Evolutionary conservation across 768 basidiomycete species (phyloP).

Genomic region (Lyophyllum shimeji): DNA sequence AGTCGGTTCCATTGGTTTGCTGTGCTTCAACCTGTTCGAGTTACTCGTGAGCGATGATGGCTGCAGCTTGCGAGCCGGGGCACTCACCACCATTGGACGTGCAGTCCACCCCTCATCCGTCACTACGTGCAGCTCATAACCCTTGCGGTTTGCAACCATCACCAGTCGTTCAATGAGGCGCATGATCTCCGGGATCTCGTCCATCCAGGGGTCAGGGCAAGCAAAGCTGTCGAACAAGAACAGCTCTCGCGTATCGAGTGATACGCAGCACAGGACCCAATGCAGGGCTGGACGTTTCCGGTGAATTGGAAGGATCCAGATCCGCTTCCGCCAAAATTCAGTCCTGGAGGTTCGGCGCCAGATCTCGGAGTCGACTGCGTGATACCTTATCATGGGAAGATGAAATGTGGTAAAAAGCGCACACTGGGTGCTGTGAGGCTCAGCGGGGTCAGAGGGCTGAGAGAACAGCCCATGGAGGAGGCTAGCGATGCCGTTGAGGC

Average conservation of each 20-base stretch:
- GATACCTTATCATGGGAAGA: slow-evolving; percentile 12
- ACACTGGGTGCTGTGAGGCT: background rate
- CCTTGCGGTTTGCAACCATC: slow-evolving; percentile 5
- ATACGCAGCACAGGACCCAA: slow-evolving; percentile 31
- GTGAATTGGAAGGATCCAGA: slow-evolving; percentile 40
- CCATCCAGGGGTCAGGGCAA: background rate
- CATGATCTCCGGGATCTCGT: slow-evolving; percentile 14
- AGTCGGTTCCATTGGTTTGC: slow-evolving; percentile 19
- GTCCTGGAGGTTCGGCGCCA: slow-evolving; percentile 18
- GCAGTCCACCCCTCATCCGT: slow-evolving; percentile 13
- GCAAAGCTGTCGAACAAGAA: slow-evolving; percentile 33
- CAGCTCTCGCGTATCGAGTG: slow-evolving; percentile 11
- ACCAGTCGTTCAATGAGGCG: slow-evolving; percentile 8
- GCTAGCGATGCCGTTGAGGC: slow-evolving; percentile 24
- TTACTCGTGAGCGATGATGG: background rate
- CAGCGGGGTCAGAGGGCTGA: background rate
- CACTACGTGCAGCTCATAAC: slow-evolving; percentile 1
- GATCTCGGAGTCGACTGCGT: slow-evolving; percentile 13
- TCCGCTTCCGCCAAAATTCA: slow-evolving; percentile 27
- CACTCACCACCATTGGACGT: slow-evolving; percentile 1
- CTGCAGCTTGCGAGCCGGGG: no score
- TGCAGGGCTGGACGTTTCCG: slow-evolving; percentile 18
- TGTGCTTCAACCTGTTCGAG: background rate
- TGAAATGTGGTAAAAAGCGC: background rate
- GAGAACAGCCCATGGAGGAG: slow-evolving; percentile 15